Conservation (phyloP, 148 eudicot species). For the Nepenthes gracilis region DNA sequence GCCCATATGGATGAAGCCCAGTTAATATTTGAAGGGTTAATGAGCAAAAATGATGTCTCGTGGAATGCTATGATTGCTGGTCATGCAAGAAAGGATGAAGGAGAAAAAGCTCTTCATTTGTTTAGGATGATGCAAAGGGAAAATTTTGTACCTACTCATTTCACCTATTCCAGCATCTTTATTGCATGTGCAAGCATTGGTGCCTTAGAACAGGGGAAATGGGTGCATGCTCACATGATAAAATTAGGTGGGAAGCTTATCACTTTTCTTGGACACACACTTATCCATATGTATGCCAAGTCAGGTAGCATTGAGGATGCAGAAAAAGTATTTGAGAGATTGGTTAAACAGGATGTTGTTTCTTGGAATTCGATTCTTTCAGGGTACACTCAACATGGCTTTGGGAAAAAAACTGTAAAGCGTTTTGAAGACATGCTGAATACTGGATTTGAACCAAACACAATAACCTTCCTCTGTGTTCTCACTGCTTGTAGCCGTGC, state of each 20-base stretch:
- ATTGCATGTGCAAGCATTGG: slow-evolving; percentile 46
- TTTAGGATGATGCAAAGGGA: slow-evolving; percentile 48
- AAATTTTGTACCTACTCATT: slow-evolving; percentile 27
- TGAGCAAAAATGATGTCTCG: slow-evolving; percentile 40
- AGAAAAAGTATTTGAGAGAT: slow-evolving; percentile 34
- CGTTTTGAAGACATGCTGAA: slow-evolving; percentile 33
- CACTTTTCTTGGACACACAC: slow-evolving; percentile 47
- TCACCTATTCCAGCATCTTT: slow-evolving; percentile 46
- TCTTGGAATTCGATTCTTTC: slow-evolving; percentile 65
- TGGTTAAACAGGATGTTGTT: slow-evolving; percentile 33
- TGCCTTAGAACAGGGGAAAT: slow-evolving; percentile 58
- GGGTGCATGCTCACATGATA: slow-evolving; percentile 54
- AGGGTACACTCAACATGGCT: slow-evolving; percentile 57
- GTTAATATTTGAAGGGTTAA: slow-evolving; percentile 28
- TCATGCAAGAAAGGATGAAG: slow-evolving; percentile 42
- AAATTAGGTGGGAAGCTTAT: slow-evolving; percentile 33
- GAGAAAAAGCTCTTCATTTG: slow-evolving; percentile 32
- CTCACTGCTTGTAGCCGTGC: slow-evolving; percentile 59
- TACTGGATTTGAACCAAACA: slow-evolving; percentile 32
- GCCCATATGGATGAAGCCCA: slow-evolving; percentile 38
- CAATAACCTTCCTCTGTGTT: slow-evolving; percentile 43
- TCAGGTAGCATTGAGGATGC: slow-evolving; percentile 58
- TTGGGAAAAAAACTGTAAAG: slow-evolving; percentile 29
- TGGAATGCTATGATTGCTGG: slow-evolving; percentile 66
- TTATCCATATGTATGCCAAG: slow-evolving; percentile 64